Evolutionary conservation across 164 flowering plant genomes (phyloP).

Genomic region (Buxus sempervirens): DNA sequence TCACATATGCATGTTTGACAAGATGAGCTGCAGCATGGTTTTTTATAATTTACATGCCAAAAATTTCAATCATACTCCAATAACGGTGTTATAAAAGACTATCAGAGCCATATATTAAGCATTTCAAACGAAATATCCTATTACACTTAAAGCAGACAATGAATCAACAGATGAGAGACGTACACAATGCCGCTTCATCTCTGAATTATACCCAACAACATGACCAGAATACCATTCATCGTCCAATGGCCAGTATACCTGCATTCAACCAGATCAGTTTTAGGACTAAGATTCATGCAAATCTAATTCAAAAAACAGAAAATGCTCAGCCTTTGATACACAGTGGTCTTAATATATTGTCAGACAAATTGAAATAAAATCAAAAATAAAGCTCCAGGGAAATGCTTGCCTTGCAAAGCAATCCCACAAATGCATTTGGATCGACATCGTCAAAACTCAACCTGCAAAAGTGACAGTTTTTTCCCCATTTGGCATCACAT

Average conservation of each 20-base stretch:
- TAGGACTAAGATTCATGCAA: neutral
- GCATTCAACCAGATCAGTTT: constrained; percentile 11
- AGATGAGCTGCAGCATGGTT: neutral
- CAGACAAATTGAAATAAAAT: neutral
- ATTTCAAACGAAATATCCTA: neutral
- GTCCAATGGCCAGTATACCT: constrained; percentile 96
- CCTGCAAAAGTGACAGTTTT: constrained; percentile 36
- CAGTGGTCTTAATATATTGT: neutral
- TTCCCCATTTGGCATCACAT: neutral
- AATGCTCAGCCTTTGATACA: neutral
- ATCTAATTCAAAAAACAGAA: neutral
- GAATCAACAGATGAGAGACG: constrained; percentile 10
- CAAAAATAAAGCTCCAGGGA: neutral
- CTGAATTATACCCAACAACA: constrained; percentile 46
- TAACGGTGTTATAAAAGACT: neutral
- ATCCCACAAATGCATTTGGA: constrained; percentile 57
- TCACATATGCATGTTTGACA: neutral
- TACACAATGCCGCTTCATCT: constrained; percentile 59
- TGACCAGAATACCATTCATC: constrained; percentile 71
- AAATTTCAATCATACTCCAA: neutral
- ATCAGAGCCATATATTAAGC: neutral
- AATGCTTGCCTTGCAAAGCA: constrained; percentile 74
- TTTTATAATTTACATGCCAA: neutral
- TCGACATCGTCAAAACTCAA: constrained; percentile 56
- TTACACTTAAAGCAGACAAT: neutral